These are phyloP conservation scores for Nemania diffusa DNA, from an alignment of 2,329 filamentous ascomycete species.

Conservation along the genomic window DNA sequence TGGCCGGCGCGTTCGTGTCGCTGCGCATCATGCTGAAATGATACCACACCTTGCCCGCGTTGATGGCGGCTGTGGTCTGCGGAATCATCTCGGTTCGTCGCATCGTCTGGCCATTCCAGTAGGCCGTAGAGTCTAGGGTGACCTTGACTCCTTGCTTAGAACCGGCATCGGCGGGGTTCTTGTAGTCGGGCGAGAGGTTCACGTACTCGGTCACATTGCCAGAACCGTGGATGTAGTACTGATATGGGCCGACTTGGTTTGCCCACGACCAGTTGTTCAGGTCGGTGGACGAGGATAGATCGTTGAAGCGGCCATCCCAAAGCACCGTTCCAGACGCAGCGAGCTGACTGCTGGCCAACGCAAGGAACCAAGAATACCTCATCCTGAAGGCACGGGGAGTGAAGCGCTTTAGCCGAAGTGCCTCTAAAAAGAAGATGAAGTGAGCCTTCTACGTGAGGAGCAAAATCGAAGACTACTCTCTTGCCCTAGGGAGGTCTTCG, in stretches of 20 bases:
- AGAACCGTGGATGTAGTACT: constrained; percentile 80
- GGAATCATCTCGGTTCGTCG: constrained; percentile 79
- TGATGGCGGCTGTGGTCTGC: constrained; percentile 73
- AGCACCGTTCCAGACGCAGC: constrained; percentile 59
- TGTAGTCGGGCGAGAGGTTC: constrained; percentile 67
- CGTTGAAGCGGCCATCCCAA: constrained; percentile 71
- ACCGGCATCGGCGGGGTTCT: constrained; percentile 71
- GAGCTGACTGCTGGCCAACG: constrained; percentile 41
- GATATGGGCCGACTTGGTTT: constrained; percentile 70
- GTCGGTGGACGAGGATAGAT: constrained; percentile 61
- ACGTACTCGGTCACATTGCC: constrained; percentile 68
- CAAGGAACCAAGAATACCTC: constrained; percentile 40
- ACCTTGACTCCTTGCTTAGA: constrained; percentile 74
- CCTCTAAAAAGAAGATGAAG: background rate
- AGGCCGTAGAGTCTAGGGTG: constrained; percentile 70
- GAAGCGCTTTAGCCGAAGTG: background rate
- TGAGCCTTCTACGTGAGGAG: background rate
- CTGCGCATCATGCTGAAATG: constrained; percentile 75
- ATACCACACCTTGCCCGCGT: constrained; percentile 74
- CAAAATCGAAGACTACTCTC: background rate
- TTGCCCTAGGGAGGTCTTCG: background rate
- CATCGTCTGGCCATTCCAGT: constrained; percentile 79
- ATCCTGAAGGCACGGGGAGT: constrained; percentile 29
- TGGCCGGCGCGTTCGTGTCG: constrained; percentile 68
- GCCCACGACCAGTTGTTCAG: constrained; percentile 71